These are phyloP conservation scores for Achlya hypogyna DNA, from an alignment of 352 stramenopile species.

Conservation along the genomic window DNA sequence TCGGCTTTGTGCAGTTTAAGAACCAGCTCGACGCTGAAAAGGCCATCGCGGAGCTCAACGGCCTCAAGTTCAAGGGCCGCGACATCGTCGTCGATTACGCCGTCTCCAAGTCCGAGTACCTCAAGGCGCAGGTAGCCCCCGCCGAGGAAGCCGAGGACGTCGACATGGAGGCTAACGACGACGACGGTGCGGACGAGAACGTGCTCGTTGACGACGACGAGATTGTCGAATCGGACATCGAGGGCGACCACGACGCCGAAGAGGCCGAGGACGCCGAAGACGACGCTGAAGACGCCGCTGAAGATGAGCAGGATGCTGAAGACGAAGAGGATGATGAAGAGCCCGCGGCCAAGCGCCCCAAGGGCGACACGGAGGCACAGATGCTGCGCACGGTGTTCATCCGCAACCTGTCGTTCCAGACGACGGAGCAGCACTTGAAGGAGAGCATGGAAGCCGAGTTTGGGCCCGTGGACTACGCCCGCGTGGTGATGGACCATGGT, in stretches of 20 bases:
- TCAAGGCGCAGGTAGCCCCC: constrained; percentile 33
- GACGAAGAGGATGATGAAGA: constrained; percentile 26
- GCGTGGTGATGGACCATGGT: constrained; percentile 69
- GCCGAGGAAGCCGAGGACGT: constrained; percentile 5
- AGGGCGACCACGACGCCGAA: constrained; percentile 18
- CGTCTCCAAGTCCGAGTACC: constrained; percentile 66
- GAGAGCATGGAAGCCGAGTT: constrained; percentile 61
- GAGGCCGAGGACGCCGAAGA: constrained; percentile 27
- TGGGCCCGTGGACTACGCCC: constrained; percentile 67
- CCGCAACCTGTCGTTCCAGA: constrained; percentile 80
- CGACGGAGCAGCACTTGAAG: constrained; percentile 52
- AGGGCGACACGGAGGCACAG: constrained; percentile 65
- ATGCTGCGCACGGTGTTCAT: constrained; percentile 75
- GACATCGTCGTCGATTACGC: constrained; percentile 84
- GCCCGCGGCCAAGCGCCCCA: constrained; percentile 20
- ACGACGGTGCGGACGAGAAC: constrained; percentile 28
- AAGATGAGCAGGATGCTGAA: constrained; percentile 31
- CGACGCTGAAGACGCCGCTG: constrained; percentile 21
- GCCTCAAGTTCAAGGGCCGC: constrained; percentile 65
- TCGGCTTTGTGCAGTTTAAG: constrained; percentile 77
- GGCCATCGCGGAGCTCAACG: constrained; percentile 68
- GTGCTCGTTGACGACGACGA: constrained; percentile 23
- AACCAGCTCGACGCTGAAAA: constrained; percentile 46
- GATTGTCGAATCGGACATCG: constrained; percentile 19
- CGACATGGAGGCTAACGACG: constrained; percentile 10